These are phyloP conservation scores for Lactarius akahatsu DNA, from an alignment of 768 basidiomycete species.

Conservation along the genomic window DNA sequence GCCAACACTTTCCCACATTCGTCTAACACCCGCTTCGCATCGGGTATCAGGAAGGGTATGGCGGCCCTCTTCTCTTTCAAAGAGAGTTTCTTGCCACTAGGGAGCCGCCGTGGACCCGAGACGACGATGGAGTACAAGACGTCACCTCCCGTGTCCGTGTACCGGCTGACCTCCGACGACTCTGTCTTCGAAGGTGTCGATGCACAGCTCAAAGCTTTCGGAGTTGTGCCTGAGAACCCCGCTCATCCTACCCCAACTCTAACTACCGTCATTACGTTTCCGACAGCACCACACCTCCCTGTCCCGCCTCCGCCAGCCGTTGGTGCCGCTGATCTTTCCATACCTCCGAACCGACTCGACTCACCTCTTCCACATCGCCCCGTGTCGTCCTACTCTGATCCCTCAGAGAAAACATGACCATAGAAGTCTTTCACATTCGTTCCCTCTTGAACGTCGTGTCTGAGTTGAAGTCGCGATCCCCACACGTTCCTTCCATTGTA, in stretches of 20 bases:
- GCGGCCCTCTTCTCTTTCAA: slow-evolving; percentile 7
- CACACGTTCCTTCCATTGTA: slow-evolving; percentile 4
- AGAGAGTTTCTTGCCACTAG: not conserved
- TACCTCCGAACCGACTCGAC: slow-evolving; percentile 9
- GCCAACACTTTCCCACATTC: not conserved
- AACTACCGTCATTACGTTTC: not conserved
- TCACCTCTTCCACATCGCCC: slow-evolving; percentile 21
- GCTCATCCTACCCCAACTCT: not conserved
- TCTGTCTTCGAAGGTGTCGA: slow-evolving; percentile 14
- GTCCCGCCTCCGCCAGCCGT: not conserved
- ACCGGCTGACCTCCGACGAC: slow-evolving; percentile 15
- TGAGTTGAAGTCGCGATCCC: not conserved
- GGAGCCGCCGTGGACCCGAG: slow-evolving; percentile 2
- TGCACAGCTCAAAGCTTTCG: not conserved
- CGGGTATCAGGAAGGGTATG: slow-evolving; percentile 4
- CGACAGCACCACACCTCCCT: not conserved
- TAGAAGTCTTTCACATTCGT: not conserved
- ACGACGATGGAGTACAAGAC: not conserved
- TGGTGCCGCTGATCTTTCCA: not conserved
- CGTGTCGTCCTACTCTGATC: not conserved
- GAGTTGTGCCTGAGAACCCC: not conserved
- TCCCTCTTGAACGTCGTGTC: not conserved
- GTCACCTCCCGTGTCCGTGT: not conserved
- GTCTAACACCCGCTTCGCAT: slow-evolving; percentile 26
- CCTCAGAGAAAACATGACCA: slow-evolving; percentile 6